These are phyloP conservation scores for Metschnikowia shivogae DNA, from an alignment of 805 yeast species.

Conservation along the genomic window DNA sequence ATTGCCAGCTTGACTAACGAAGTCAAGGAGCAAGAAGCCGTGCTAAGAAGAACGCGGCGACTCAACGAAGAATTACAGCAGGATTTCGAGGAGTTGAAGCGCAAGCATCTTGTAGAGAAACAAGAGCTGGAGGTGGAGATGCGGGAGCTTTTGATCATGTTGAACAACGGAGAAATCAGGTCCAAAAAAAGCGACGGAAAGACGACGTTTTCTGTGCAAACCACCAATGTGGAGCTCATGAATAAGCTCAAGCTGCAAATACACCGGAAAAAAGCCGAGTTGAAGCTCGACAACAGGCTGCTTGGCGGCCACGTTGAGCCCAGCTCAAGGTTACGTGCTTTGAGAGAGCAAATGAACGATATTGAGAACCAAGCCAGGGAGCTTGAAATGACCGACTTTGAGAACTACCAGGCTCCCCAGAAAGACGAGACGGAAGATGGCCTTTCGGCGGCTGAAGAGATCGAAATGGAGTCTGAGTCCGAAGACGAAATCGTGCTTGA, in stretches of 20 bases:
- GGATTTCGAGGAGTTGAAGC: conserved; percentile 61
- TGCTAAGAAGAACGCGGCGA: conserved; percentile 56
- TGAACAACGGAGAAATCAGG: conserved; percentile 45
- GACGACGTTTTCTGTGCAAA: conserved; percentile 34
- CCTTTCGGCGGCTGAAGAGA: background rate
- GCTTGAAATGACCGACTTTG: conserved; percentile 81
- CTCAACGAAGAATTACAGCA: conserved; percentile 55
- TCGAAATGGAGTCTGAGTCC: conserved; percentile 11
- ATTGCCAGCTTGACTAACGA: conserved; percentile 58
- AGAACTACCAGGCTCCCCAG: conserved; percentile 27
- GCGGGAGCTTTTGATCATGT: conserved; percentile 63
- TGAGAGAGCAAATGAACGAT: conserved; percentile 81
- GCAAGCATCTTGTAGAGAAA: conserved; percentile 57
- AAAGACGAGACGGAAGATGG: conserved; percentile 8
- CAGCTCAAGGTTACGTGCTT: conserved; percentile 63
- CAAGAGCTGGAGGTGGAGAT: conserved; percentile 74
- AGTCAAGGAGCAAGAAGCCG: conserved; percentile 56
- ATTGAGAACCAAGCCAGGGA: conserved; percentile 81
- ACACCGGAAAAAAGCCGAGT: conserved; percentile 44
- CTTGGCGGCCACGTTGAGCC: conserved; percentile 66
- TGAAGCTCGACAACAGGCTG: conserved; percentile 41
- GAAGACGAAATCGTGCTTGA: conserved; percentile 15
- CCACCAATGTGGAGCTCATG: conserved; percentile 34
- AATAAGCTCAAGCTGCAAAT: conserved; percentile 43
- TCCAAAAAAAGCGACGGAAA: conserved; percentile 31